Base-by-base conservation (phyloP, 768 basidiomycete species). In the Trametes cingulata region DNA sequence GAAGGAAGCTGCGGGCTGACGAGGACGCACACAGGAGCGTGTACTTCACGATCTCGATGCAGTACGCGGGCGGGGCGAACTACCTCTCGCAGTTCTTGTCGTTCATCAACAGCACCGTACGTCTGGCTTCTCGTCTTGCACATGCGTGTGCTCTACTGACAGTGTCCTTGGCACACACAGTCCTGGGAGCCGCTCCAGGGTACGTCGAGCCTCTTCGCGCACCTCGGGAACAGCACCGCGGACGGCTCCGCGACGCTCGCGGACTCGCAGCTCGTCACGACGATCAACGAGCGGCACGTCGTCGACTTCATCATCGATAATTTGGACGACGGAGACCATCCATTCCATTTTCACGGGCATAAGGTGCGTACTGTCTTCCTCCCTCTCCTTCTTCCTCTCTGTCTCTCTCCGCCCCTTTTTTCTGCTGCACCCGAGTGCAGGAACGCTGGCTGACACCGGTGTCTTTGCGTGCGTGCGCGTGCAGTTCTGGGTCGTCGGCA, bases 271-370 rank as follows among this genome's bases (percentile, higher is more conserved):
- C 64, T 70, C 19, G 56, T 70, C 37, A 63, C 67, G 60, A 70
- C 67, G 17, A 54, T 67, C 15, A 57, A 68, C 48, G 61, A 65
- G 48, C 40, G 55, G 29, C 65, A 66, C 47, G 65, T 67, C 5
- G 69, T 68, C n/a, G 67, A 70, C 46, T 61, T 70, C 60, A 42
- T 67, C 39, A 67, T 70, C 42, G 67, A 68, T 57, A 69, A 70
- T 41, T 45, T 68, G 29, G 73, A 72, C 66, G 72, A 73, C 52
- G 69, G 71, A 1, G 67, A 68, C 55, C 73, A 74, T 33, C 73
- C 73, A 4, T 77, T 77, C 68, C 76, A 77, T 60, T 67, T 77
- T 56, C 76, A 77, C 25, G 75, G 77, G 1, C 75, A 77, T 39
- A 65, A 65, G 56, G 63, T 60, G 20, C 36, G 59, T 39, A 15